Conservation (phyloP, 2,329 filamentous ascomycete genomes). For the Fusarium torulosum region DNA sequence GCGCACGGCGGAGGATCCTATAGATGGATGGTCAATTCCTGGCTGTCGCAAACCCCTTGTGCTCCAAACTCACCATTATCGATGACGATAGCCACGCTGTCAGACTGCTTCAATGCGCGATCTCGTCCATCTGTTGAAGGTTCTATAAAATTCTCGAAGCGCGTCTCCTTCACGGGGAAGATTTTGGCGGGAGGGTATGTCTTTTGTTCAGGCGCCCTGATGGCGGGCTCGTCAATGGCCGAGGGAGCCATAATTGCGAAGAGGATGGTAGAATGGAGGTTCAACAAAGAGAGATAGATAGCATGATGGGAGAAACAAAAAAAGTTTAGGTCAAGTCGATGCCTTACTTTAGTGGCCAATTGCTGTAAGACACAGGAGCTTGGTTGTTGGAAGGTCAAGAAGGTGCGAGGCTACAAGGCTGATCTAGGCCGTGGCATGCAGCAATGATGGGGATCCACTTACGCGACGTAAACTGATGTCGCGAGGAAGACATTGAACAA, state of each 20-base stretch:
- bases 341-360: conserved; percentile 44
- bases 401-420: conserved; percentile 55
- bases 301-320: conserved; percentile 34
- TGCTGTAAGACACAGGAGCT: conserved; percentile 43
- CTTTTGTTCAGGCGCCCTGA: conserved; percentile 54
- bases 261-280: conserved; percentile 10
- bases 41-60: conserved; percentile 22
- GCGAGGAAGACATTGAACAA: neutral
- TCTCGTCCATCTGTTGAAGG: conserved; percentile 76
- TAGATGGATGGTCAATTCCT: conserved; percentile 36
- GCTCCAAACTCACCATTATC: conserved; percentile 81
- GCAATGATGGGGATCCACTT: conserved; percentile 40
- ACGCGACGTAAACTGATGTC: conserved; percentile 4
- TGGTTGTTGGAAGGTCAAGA: conserved; percentile 42
- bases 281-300: conserved; percentile 24
- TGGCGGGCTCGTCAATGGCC: conserved; percentile 61
- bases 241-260: conserved; percentile 64
- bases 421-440: conserved; percentile 45
- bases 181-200: conserved; percentile 67
- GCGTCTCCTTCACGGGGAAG: conserved; percentile 71
- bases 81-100: conserved; percentile 87
- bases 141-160: conserved; percentile 68
- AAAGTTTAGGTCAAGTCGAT: conserved; percentile 17
- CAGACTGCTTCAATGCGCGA: conserved; percentile 70
- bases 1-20: conserved; percentile 88